Evolutionary conservation across 2,329 filamentous ascomycete genomes (phyloP).

Genomic region (Trichophyton simii): DNA sequence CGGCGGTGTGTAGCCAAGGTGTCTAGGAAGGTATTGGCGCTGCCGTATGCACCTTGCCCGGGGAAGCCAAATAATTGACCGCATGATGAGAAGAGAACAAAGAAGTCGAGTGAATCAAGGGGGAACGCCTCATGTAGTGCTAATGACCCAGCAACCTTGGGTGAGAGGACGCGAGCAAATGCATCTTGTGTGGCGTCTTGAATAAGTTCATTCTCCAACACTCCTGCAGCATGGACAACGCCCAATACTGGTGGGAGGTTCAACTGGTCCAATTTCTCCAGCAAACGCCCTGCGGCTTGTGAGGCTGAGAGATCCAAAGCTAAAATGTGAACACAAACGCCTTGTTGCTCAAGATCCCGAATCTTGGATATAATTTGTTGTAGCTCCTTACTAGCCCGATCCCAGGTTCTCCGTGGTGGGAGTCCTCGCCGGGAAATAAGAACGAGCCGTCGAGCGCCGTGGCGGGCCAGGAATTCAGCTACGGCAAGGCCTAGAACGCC

Average conservation of each 20-base stretch:
- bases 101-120: neutral
- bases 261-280: neutral
- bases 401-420: constrained; percentile 15
- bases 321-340: neutral
- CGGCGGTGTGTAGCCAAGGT: neutral
- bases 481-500: constrained; percentile 17
- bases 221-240: neutral
- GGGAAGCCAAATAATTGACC: neutral
- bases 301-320: neutral
- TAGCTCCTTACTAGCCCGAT: neutral
- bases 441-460: constrained; percentile 20
- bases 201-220: neutral
- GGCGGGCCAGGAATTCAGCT: constrained; percentile 14
- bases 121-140: neutral
- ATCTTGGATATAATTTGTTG: neutral
- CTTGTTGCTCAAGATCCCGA: neutral
- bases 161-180: neutral
- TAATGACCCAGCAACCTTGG: neutral
- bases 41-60: neutral
- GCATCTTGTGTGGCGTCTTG: neutral
- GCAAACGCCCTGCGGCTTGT: neutral
- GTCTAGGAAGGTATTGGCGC: neutral
- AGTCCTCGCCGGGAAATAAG: constrained; percentile 23
- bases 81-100: neutral
- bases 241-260: neutral